These are phyloP conservation scores for Podaxis sp. DNA, from an alignment of 768 basidiomycete genomes.

Conservation along the genomic window DNA sequence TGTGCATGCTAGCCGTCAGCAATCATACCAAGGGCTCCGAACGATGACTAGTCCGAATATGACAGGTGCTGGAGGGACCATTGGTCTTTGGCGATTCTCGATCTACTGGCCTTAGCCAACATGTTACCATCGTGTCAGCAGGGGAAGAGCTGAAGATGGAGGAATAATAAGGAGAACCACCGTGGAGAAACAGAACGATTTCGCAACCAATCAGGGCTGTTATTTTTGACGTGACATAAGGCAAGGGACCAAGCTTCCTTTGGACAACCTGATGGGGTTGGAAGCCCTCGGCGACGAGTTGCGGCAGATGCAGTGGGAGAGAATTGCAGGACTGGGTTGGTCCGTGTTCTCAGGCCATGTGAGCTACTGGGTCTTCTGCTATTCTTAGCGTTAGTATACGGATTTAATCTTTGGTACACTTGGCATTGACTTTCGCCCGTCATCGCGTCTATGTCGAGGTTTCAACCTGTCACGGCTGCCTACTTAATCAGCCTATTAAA, in stretches of 20 bases:
- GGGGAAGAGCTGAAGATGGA: neutral
- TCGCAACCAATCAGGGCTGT: conserved; percentile 20
- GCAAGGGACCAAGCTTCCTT: conserved; percentile 23
- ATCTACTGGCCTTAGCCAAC: neutral
- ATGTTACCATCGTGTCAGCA: neutral
- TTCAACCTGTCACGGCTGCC: conserved; percentile 25
- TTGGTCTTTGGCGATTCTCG: neutral
- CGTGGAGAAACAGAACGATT: neutral
- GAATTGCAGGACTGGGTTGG: neutral
- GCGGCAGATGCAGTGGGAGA: neutral
- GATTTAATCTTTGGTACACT: conserved; percentile 9
- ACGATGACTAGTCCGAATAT: too few species aligned
- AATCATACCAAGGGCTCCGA: too few species aligned
- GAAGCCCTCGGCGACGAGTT: neutral
- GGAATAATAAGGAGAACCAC: neutral
- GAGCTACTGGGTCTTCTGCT: neutral
- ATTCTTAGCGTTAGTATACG: neutral
- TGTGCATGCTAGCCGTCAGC: neutral
- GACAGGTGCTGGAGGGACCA: neutral
- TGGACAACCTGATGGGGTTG: conserved; percentile 14
- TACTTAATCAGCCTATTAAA: neutral
- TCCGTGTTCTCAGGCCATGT: conserved; percentile 3
- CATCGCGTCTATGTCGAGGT: conserved; percentile 17
- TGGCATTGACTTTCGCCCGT: conserved; percentile 12
- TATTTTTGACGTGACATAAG: conserved; percentile 30